Conservation (phyloP, 2,329 filamentous ascomycete species). For the Reticulascus tulasneorum region DNA sequence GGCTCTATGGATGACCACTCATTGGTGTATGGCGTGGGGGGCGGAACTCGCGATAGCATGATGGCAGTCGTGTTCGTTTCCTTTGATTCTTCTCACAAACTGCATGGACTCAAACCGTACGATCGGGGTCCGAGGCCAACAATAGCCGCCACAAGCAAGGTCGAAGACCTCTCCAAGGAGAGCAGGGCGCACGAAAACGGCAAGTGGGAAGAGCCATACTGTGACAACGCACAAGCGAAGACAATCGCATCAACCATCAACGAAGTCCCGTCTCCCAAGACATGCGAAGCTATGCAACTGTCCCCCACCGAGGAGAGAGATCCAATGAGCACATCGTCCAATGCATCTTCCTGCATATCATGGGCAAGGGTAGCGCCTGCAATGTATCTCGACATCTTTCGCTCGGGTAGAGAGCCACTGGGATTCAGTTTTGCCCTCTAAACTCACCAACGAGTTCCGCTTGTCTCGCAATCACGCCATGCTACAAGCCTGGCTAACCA, state of each 20-base stretch:
- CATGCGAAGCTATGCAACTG: neutral
- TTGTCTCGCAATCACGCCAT: too few species aligned
- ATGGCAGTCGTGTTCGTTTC: constrained; percentile 36
- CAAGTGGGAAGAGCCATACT: too few species aligned
- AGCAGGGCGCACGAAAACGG: too few species aligned
- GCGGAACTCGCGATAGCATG: constrained; percentile 13
- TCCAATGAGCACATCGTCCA: too few species aligned
- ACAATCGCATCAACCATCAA: neutral
- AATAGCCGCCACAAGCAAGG: too few species aligned
- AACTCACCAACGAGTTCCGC: constrained; percentile 9
- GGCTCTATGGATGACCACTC: constrained; percentile 43
- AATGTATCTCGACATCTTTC: constrained; percentile 1
- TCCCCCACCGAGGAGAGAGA: constrained; percentile 1
- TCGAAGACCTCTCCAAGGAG: too few species aligned
- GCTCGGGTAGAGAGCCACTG: neutral
- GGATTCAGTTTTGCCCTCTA: constrained; percentile 15
- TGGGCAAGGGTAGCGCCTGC: too few species aligned
- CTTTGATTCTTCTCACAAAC: constrained; percentile 35
- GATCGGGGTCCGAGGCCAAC: too few species aligned
- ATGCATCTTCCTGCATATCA: too few species aligned
- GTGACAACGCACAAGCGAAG: neutral
- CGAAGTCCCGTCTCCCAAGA: neutral
- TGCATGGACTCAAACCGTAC: constrained; percentile 22
- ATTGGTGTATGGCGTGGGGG: constrained; percentile 39
- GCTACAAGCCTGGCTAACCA: too few species aligned